Evolutionary conservation across 371 early-diverging fungal species (phyloP), one percentile per base, ranked within the genome.

Genomic region (Mortierella sp.): DNA sequence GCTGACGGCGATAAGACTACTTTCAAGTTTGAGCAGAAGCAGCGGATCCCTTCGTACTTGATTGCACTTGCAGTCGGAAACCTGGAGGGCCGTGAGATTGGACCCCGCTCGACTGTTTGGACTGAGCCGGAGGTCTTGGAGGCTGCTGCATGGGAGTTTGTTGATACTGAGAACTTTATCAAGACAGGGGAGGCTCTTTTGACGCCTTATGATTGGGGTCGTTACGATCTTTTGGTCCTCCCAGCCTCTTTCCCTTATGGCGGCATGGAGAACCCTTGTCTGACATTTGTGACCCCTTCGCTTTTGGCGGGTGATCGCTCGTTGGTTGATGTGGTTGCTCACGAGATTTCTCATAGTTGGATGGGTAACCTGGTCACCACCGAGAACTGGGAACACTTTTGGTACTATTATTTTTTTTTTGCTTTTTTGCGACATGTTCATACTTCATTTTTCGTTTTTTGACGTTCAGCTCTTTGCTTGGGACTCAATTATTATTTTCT

Each of bases 211-310:
- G 95, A 94, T 79, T 99, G 99, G 99, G 99, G 98, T 52, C 94
- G 96, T 78, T 99, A 99, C 89, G 99, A 99, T 88, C 89, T 99
- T 72, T 91, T 99, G 80, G 95, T 98, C 34, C 91, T 96, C 47
- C 90, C 89, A 14, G 77, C 88, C 55, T 95, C 91, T 79, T 98
- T 92, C 94, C 98, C 98, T 6, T 98, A 95, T 81, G 99, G 99
- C 73, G 99, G 99, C 74, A 99, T 99, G 99, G 99, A 99, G 92
- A 99, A 99, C 90, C 98, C 99, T 14, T 97, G 97, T 84, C 89
- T 99, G 81, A 96, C 96, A 31, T 97, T 96, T 90, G 96, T 96
- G 50, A 96, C 96, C 47, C 96, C 96, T 26, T 96, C 96, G 28
- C 90, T 97, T 38, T 93, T 98, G 79, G 98, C 99, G 34, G 99